Conservation (phyloP, 345 rosid species). For the Litchi chinensis region DNA sequence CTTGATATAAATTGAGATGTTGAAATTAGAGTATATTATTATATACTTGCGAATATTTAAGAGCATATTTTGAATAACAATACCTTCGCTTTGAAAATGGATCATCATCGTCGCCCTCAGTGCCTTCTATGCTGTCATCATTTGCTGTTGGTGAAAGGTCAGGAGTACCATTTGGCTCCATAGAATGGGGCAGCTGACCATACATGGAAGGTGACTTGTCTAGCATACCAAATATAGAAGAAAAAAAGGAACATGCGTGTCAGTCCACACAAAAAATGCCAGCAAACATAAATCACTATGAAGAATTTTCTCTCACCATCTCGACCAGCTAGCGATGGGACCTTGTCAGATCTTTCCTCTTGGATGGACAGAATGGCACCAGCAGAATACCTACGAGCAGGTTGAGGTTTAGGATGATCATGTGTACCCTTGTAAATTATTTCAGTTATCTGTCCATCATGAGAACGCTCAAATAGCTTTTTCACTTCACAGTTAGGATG, state of each 20-base stretch:
- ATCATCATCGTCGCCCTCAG: constrained; percentile 79
- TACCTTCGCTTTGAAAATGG: constrained; percentile 86
- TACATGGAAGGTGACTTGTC: constrained; percentile 59
- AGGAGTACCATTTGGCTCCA: constrained; percentile 52
- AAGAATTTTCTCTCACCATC: constrained; percentile 54
- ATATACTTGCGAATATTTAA: constrained; percentile 18
- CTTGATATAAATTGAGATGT: constrained; percentile 26
- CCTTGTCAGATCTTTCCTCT: constrained; percentile 71
- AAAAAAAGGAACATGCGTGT: constrained; percentile 20
- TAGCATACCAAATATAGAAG: constrained; percentile 30
- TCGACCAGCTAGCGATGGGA: constrained; percentile 44
- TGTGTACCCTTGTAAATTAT: constrained; percentile 94
- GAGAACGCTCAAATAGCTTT: constrained; percentile 89
- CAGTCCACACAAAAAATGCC: constrained; percentile 7
- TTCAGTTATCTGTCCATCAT: constrained; percentile 90
- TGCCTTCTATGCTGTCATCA: constrained; percentile 60
- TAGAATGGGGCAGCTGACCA: constrained; percentile 47
- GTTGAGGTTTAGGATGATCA: constrained; percentile 96
- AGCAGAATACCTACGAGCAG: constrained; percentile 70
- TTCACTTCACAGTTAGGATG: constrained; percentile 99
- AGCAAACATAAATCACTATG: constrained; percentile 4
- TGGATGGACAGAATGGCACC: constrained; percentile 64
- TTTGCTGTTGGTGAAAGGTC: constrained; percentile 60
- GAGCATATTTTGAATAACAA: constrained; percentile 18
- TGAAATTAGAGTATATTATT: constrained; percentile 20